Percentiles rank a stretch among this genome's conserved stretches.
Conservation (phyloP, 2,329 filamentous ascomycete genomes). For the Hypomyces perniciosus region DNA sequence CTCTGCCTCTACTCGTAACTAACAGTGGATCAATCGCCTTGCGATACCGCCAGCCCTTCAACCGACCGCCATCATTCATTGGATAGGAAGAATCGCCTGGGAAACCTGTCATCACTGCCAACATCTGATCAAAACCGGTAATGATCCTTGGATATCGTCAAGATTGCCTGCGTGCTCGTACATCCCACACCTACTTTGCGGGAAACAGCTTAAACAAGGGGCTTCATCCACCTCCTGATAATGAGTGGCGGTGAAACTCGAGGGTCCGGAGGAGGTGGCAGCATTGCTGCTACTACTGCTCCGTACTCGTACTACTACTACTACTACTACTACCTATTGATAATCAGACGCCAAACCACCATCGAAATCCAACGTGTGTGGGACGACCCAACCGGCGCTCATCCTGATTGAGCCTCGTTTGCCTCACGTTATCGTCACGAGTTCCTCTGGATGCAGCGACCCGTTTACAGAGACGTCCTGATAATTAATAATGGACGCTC, state of each 20-base stretch:
- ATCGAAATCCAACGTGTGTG: neutral
- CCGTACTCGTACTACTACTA: too few relatives aligned
- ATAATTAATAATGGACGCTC: neutral
- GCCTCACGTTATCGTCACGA: neutral
- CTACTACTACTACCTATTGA: too few relatives aligned
- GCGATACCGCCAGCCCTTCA: neutral
- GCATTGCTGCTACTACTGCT: too few relatives aligned
- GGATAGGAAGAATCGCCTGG: too few relatives aligned
- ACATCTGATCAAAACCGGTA: neutral
- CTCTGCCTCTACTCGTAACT: too few relatives aligned
- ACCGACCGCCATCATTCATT: neutral
- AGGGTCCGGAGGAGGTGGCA: neutral
- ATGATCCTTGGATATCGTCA: too few relatives aligned
- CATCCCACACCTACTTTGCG: too few relatives aligned
- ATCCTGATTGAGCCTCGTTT: conserved; percentile 8
- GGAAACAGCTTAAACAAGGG: neutral
- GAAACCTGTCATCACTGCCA: neutral
- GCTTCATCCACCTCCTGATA: conserved; percentile 10
- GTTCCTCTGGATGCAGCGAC: conserved; percentile 3
- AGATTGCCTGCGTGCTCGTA: too few relatives aligned
- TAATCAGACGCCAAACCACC: too few relatives aligned
- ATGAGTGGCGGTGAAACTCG: conserved; percentile 13
- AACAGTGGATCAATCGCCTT: too few relatives aligned
- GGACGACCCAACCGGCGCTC: conserved; percentile 1
- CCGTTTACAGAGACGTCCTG: conserved; percentile 1